Base-by-base conservation (phyloP, 1,139 yeast genomes). In the Geotrichum carabidarum region DNA sequence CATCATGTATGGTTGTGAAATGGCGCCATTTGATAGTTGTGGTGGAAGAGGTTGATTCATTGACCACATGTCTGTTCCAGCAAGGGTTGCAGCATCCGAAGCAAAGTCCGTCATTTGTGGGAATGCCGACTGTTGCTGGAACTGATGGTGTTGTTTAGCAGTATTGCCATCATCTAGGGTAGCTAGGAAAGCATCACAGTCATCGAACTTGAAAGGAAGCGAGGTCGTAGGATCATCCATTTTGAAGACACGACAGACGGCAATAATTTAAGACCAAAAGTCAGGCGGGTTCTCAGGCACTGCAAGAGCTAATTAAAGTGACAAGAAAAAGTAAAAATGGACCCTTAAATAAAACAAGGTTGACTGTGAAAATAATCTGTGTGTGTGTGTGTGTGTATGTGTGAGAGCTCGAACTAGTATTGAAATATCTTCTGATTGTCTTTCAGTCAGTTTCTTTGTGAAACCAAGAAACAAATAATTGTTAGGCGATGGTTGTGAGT, bases 131-230 rank as follows among this genome's bases (percentile, higher is more conserved):
- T 40, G 41, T 30, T 22, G 44, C 32, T 43, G 53, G 37, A 36
- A 37, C 41, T 22, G 27, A 7, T 40, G 44, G 34, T 44, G 17
- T 22, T 35, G 37, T n/a, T 27, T 43, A 22, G 51, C 30, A 22
- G 54, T 11, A 34, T 44, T 45, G 45, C 54, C 40, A 22, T 57
- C 54, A 36, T 62, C 63, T 36, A 63, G 48, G 8, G 64, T 58
- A 48, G 59, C 59, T 32, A 63, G 51, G 35, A 60, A 62, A 15
- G 62, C 52, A 51, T 62, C 65, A 54, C 65, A 63, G 57, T 62
- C 65, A 8, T 59, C 62, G 42, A 62, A 61, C 45, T 63, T 63
- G 53, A 63, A 63, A 43, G 61, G 57, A 41, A 56, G 40, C 30
- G 51, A 45, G 5, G 27, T 22, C 43, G 35, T 47, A 44, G 51